These are phyloP conservation scores for Ophiostoma novo-ulmi DNA, from an alignment of 2,329 filamentous ascomycete species.

Conservation along the genomic window DNA sequence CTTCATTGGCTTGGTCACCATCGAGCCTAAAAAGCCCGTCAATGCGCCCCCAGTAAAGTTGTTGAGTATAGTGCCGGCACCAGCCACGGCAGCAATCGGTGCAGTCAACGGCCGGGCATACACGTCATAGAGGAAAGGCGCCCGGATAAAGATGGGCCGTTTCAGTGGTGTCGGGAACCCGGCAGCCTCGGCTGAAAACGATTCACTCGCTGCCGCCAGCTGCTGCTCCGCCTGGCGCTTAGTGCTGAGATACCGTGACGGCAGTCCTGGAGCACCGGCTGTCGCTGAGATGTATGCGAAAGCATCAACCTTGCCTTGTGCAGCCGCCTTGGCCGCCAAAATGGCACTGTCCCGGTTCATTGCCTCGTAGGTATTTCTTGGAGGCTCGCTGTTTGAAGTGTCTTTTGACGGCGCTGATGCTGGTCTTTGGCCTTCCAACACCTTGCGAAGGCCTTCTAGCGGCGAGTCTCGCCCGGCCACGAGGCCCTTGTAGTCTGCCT, in stretches of 20 bases:
- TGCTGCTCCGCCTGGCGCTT: slow-evolving; percentile 79
- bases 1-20: slow-evolving; percentile 79
- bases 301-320: slow-evolving; percentile 55
- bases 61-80: slow-evolving; percentile 72
- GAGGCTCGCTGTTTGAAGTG: not conserved
- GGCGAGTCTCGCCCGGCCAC: slow-evolving; percentile 77
- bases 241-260: slow-evolving; percentile 78
- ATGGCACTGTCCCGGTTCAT: slow-evolving; percentile 95
- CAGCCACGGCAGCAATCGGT: slow-evolving; percentile 73
- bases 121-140: slow-evolving; percentile 84
- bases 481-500: slow-evolving; percentile 96
- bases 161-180: slow-evolving; percentile 60
- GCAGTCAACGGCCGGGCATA: slow-evolving; percentile 73
- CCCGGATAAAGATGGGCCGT: slow-evolving; percentile 75
- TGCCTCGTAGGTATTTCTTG: slow-evolving; percentile 69
- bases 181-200: slow-evolving; percentile 37
- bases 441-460: slow-evolving; percentile 69
- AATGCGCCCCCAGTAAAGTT: slow-evolving; percentile 69
- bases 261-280: slow-evolving; percentile 77
- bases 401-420: slow-evolving; percentile 45
- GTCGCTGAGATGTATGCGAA: slow-evolving; percentile 90
- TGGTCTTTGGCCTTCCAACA: slow-evolving; percentile 61
- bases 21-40: slow-evolving; percentile 71
- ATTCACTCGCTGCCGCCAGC: slow-evolving; percentile 47
- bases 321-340: slow-evolving; percentile 71